phyloP scores from a whole-genome alignment of 768 basidiomycete genomes.

The Boletus tomentosulus region DNA sequence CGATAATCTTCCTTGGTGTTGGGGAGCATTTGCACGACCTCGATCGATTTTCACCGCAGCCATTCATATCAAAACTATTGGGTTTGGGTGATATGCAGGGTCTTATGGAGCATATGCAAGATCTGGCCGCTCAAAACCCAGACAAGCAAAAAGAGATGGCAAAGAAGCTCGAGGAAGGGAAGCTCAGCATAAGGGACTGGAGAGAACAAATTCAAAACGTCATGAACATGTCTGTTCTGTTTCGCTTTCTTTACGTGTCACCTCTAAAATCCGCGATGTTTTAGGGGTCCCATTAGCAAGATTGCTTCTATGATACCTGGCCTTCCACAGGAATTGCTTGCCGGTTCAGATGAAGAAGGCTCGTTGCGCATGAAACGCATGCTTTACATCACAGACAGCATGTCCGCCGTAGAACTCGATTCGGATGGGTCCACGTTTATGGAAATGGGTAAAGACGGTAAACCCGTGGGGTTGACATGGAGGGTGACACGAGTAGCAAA shows the following conservation, averaged over 20 bases:
- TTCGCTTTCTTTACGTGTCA: slow-evolving; percentile 2
- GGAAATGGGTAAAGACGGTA: slow-evolving; percentile 77
- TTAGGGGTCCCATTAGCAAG: slow-evolving; percentile 96
- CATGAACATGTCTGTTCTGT: slow-evolving; percentile 84
- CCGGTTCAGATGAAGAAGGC: slow-evolving; percentile 93
- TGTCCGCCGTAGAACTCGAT: slow-evolving; percentile 91
- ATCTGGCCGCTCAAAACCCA: slow-evolving; percentile 87
- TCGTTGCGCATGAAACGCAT: slow-evolving; percentile 89
- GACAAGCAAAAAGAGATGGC: slow-evolving; percentile 98
- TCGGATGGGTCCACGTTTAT: slow-evolving; percentile 92
- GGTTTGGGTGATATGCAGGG: slow-evolving; percentile 97
- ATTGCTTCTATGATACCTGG: slow-evolving; percentile 99
- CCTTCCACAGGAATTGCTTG: slow-evolving; percentile 84
- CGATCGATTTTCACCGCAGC: slow-evolving; percentile 91
- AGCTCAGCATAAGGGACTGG: slow-evolving; percentile 96
- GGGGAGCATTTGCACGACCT: slow-evolving; percentile 98
- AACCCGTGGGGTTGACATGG: slow-evolving; percentile 84
- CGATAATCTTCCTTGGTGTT: slow-evolving; percentile 97
- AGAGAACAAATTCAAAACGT: slow-evolving; percentile 95
- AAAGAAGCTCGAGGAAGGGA: slow-evolving; percentile 96
- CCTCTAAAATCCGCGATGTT: slow-evolving; percentile 5
- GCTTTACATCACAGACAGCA: slow-evolving; percentile 98
- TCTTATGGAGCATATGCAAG: slow-evolving; percentile 98
- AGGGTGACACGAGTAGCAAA: slow-evolving; percentile 85
- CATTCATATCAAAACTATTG: slow-evolving; percentile 94